A percentile compares a stretch with the other conserved stretches of the same genome.
Conservation (phyloP, 495 filamentous ascomycete genomes). For the Achaetomiella virescens region DNA sequence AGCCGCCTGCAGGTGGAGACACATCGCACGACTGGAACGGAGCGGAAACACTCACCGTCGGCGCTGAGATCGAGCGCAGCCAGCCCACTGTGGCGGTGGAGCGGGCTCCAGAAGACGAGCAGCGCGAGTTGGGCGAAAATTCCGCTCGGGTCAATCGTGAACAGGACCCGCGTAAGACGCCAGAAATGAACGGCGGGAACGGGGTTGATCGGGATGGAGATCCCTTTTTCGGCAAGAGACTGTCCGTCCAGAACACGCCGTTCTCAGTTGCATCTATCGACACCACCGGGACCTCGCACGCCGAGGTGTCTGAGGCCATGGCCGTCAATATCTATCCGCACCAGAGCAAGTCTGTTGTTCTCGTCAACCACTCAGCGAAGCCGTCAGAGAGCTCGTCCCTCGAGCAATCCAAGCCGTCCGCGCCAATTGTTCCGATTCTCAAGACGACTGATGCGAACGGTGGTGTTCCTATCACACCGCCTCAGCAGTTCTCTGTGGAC, state of each 20-base stretch:
- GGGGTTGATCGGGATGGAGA: conserved; percentile 47
- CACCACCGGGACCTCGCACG: conserved; percentile 45
- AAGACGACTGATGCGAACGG: conserved; percentile 36
- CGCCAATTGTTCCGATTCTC: conserved; percentile 24
- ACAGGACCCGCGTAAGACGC: conserved; percentile 5
- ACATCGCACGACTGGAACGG: background rate
- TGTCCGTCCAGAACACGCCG: conserved; percentile 48
- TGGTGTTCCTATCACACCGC: conserved; percentile 38
- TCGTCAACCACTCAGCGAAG: conserved; percentile 63
- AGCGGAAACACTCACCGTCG: background rate
- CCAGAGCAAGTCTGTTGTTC: conserved; percentile 73
- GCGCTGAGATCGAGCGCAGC: background rate
- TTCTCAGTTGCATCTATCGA: conserved; percentile 56
- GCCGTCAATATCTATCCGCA: conserved; percentile 80
- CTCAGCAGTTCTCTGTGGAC: conserved; percentile 43
- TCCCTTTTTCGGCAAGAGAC: conserved; percentile 48
- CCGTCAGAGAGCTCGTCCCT: conserved; percentile 31
- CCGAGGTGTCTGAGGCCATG: conserved; percentile 68
- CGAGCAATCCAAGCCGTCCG: conserved; percentile 12
- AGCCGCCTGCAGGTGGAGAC: background rate
- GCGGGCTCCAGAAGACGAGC: conserved; percentile 31
- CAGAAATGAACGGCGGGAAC: conserved; percentile 27
- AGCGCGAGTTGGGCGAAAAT: conserved; percentile 17
- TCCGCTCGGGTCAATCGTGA: conserved; percentile 1
- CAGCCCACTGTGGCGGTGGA: conserved; percentile 14